Conservation (phyloP, 176 grass and related monocot genomes). For the Triticum aestivum region DNA sequence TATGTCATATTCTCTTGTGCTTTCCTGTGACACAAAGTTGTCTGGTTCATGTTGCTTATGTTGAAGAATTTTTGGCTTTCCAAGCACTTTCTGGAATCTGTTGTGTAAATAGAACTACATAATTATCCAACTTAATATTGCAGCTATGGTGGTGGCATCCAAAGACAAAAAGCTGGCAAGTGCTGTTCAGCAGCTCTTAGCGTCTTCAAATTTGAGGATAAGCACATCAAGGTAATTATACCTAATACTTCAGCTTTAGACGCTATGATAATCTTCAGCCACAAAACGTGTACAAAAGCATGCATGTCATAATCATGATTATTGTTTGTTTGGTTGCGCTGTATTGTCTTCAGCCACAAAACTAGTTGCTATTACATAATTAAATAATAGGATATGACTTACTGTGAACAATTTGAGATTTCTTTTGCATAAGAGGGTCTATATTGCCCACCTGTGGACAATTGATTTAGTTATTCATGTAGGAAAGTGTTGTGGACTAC, state of each 20-base stretch:
- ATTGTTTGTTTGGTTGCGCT: neutral
- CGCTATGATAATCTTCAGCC: neutral
- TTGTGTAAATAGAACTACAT: neutral
- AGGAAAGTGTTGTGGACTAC: no score
- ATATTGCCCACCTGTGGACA: neutral
- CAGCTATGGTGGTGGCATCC: constrained; percentile 95
- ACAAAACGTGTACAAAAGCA: neutral
- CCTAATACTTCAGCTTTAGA: neutral
- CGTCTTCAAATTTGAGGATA: constrained; percentile 86
- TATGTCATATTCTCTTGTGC: neutral
- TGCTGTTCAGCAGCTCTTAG: constrained; percentile 72
- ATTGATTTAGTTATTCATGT: neutral
- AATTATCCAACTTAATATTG: constrained; percentile 28
- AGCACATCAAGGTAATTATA: constrained; percentile 75
- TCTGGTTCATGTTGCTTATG: constrained; percentile 4
- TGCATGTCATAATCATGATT: neutral
- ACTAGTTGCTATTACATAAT: neutral
- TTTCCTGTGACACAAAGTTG: neutral
- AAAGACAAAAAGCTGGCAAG: constrained; percentile 89
- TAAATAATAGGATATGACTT: neutral
- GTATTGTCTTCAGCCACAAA: neutral
- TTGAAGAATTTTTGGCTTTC: neutral
- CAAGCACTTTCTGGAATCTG: neutral
- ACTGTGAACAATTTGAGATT: neutral
- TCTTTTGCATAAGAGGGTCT: neutral